Conservation (phyloP, 2,329 filamentous ascomycete species). For the Plenodomus biglobosus region DNA sequence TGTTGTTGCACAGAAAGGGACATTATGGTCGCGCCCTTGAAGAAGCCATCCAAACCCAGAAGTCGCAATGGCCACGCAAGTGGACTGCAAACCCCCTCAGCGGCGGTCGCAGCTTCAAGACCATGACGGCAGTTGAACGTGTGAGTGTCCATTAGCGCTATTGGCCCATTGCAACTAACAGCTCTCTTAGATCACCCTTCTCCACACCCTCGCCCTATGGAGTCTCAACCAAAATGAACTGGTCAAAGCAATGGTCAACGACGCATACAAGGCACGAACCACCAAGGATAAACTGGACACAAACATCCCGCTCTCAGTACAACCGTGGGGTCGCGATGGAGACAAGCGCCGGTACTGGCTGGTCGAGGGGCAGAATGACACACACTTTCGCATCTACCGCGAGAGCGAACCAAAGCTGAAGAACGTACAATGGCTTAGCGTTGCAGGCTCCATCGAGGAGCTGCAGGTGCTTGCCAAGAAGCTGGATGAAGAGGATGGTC, state of each 20-base stretch:
- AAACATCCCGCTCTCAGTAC: slow-evolving; percentile 86
- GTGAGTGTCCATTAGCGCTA: slow-evolving; percentile 53
- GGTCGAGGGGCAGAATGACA: slow-evolving; percentile 91
- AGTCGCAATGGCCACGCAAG: slow-evolving; percentile 79
- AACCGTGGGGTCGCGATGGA: slow-evolving; percentile 86
- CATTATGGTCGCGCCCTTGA: slow-evolving; percentile 93
- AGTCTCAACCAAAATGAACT: slow-evolving; percentile 83
- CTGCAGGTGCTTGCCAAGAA: slow-evolving; percentile 73
- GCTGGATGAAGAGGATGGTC: slow-evolving; percentile 74
- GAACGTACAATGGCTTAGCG: slow-evolving; percentile 86
- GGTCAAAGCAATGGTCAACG: slow-evolving; percentile 77
- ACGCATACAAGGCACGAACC: slow-evolving; percentile 67
- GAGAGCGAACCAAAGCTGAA: slow-evolving; percentile 78
- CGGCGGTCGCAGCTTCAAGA: slow-evolving; percentile 76
- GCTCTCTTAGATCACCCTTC: slow-evolving; percentile 68
- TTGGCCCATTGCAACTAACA: slow-evolving; percentile 17
- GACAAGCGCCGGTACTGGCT: slow-evolving; percentile 93
- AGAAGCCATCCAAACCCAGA: slow-evolving; percentile 84
- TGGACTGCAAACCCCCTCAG: slow-evolving; percentile 87
- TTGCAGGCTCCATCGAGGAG: slow-evolving; percentile 89
- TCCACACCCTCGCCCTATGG: slow-evolving; percentile 86
- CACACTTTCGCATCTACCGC: slow-evolving; percentile 87
- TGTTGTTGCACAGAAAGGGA: slow-evolving; percentile 64
- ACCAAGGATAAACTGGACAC: slow-evolving; percentile 76
- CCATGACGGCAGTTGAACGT: slow-evolving; percentile 77